phyloP scores from a whole-genome alignment of 352 stramenopile species.

The Peronospora belbahrii region DNA sequence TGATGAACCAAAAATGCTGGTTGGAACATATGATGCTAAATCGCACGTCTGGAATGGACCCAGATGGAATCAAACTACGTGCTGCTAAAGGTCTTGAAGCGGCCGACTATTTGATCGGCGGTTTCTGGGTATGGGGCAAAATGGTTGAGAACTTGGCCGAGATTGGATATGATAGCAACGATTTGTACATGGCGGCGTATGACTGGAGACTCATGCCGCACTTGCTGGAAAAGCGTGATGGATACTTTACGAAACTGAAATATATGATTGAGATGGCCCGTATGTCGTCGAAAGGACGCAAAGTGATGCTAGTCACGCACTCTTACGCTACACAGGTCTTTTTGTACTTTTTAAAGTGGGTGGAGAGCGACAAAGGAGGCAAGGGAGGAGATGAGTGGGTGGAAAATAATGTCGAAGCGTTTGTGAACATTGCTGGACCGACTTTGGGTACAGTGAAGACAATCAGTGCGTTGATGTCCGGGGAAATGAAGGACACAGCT shows the following conservation, averaged over 20 bases:
- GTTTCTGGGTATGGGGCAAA: slow-evolving; percentile 93
- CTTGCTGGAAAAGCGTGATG: slow-evolving; percentile 69
- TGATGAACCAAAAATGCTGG: slow-evolving; percentile 90
- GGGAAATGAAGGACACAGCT: slow-evolving; percentile 93
- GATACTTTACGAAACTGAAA: slow-evolving; percentile 91
- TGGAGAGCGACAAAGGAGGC: slow-evolving; percentile 79
- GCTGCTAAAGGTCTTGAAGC: slow-evolving; percentile 86
- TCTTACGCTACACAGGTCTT: slow-evolving; percentile 89
- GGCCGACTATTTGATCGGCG: slow-evolving; percentile 91
- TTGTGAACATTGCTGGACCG: slow-evolving; percentile 92
- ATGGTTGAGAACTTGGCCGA: slow-evolving; percentile 86
- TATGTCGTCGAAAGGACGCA: slow-evolving; percentile 52
- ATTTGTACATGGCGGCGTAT: slow-evolving; percentile 84
- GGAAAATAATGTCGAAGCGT: slow-evolving; percentile 86
- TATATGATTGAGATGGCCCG: slow-evolving; percentile 88
- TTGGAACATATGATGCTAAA: slow-evolving; percentile 90
- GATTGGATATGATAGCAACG: slow-evolving; percentile 90
- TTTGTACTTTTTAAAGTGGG: slow-evolving; percentile 95
- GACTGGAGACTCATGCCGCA: slow-evolving; percentile 79
- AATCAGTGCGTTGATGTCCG: slow-evolving; percentile 87
- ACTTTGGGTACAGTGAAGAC: slow-evolving; percentile 90
- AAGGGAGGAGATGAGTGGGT: slow-evolving; percentile 89
- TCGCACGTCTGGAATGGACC: slow-evolving; percentile 84
- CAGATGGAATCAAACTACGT: slow-evolving; percentile 66
- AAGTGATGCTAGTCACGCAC: slow-evolving; percentile 90